Percentiles rank a stretch among this genome's conserved stretches.
These are phyloP conservation scores for Mantamonas sphyraenae DNA, from an alignment of 78 protist genomes.

Conservation along the genomic window DNA sequence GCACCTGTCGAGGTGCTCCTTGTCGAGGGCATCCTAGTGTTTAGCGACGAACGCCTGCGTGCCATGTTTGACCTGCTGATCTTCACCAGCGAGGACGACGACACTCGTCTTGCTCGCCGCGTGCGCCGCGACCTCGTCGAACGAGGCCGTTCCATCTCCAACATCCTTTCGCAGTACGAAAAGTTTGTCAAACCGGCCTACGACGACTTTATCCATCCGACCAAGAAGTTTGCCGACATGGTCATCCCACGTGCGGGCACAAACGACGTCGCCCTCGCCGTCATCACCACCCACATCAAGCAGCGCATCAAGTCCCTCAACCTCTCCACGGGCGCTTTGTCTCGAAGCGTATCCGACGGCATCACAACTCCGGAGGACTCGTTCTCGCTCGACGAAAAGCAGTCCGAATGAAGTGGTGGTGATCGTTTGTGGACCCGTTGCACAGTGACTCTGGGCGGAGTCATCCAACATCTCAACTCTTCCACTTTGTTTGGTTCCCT, in stretches of 20 bases:
- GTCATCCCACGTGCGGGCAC: conserved; percentile 23
- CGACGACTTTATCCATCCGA: conserved; percentile 23
- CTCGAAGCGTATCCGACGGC: no score
- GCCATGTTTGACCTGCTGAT: conserved; percentile 19
- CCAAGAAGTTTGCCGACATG: conserved; percentile 22
- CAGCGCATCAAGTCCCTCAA: no score
- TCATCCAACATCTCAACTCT: no score
- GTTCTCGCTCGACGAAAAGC: no score
- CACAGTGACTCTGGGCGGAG: no score
- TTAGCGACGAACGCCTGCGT: neutral
- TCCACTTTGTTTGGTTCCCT: no score
- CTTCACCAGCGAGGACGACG: conserved; percentile 22
- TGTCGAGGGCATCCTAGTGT: conserved; percentile 28
- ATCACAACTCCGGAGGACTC: no score
- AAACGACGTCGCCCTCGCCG: conserved; percentile 18
- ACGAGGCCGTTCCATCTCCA: conserved; percentile 22
- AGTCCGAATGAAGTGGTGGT: no score
- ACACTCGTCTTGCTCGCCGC: conserved; percentile 4
- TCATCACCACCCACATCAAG: neutral
- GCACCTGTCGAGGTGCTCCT: conserved; percentile 1
- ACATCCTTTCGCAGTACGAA: conserved; percentile 22
- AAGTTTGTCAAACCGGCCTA: conserved; percentile 26
- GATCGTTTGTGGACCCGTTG: no score
- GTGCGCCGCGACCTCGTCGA: conserved; percentile 17
- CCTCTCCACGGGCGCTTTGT: no score